Evolutionary conservation across 1,284 basidiomycete species (phyloP).

Genomic region (Fomes fomentarius): DNA sequence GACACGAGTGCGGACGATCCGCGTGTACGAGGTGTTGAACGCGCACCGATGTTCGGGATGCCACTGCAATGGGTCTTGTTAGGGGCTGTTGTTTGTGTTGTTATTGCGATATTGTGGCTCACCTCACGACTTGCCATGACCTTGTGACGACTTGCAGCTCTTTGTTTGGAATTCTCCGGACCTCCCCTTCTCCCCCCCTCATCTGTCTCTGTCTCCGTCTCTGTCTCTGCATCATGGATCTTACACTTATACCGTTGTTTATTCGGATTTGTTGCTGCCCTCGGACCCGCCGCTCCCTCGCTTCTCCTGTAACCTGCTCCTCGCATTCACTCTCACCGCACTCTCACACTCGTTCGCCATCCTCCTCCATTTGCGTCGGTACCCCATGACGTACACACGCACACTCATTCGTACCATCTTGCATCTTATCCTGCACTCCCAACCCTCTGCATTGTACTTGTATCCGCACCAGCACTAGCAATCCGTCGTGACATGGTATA

Average conservation of each 20-base stretch:
- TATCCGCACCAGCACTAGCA: too few species aligned
- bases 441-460: too few species aligned
- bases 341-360: not conserved
- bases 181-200: too few species aligned
- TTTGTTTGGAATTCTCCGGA: too few species aligned
- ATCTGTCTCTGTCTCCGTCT: not conserved
- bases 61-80: constrained; percentile 5
- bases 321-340: not conserved
- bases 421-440: not conserved
- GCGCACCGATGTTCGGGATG: constrained; percentile 3
- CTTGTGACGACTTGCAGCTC: too few species aligned
- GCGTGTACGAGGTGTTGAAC: constrained; percentile 53
- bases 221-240: not conserved
- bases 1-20: constrained; percentile 56
- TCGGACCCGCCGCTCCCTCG: not conserved
- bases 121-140: not conserved
- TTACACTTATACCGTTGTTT: too few species aligned
- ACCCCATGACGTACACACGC: not conserved
- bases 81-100: not conserved
- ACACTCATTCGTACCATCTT: not conserved
- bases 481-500: too few species aligned
- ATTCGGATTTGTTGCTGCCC: not conserved
- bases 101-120: not conserved
- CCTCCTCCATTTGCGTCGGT: not conserved
- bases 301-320: not conserved